Evolutionary conservation across 1,284 basidiomycete species (phyloP), one percentile per base, ranked within the genome.

Genomic region (Schizophyllum commune): DNA sequence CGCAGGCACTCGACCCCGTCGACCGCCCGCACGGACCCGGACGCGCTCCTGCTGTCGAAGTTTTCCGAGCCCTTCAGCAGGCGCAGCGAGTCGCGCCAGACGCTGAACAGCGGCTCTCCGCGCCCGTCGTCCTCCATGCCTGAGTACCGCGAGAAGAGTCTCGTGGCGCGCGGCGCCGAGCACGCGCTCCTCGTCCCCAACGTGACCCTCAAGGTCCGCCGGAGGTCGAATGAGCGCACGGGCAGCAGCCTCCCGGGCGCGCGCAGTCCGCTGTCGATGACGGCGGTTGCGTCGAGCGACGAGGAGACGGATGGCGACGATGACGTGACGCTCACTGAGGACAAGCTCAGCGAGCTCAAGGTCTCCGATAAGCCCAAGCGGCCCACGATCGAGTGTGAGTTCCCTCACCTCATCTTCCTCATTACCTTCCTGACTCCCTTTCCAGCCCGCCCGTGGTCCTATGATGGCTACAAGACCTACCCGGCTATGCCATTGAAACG

Each of bases 171-270:
- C 2, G 81, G 80, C 53, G 84, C 83, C 1, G 79, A 87, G 69
- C 85, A 85, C 62, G 84, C 82, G 64, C 77, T 89, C 1, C 77
- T 88, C 4, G 86, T 89, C 0, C 87, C 87, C 2, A 73, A 86
- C 60, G 80, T 89, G 33, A 80, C 82, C 71, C 74, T 85, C 69
- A 78, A 80, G 32, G 75, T 77, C n/a, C 74, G 74, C 64, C 74
- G 73, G 33, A 68, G 67, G 6, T 80, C 80, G 5, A 75, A 71
- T 57, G 58, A 74, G 0, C 81, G 77, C 59, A 54, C 63, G 9
- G 58, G 47, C 51, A 55, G 57, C 56, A n/a, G 53, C 4, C 56
- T 33, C 34, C 39, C 57, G 11, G 58, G 59, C 57, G 32, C 62
- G 55, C 63, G 61, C 58, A 61, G 59, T 32, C 65, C 65, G 27